Evolutionary conservation across 257 asterid species (phyloP), one percentile per base, ranked within the genome.

Genomic region (Anisodus tanguticus): DNA sequence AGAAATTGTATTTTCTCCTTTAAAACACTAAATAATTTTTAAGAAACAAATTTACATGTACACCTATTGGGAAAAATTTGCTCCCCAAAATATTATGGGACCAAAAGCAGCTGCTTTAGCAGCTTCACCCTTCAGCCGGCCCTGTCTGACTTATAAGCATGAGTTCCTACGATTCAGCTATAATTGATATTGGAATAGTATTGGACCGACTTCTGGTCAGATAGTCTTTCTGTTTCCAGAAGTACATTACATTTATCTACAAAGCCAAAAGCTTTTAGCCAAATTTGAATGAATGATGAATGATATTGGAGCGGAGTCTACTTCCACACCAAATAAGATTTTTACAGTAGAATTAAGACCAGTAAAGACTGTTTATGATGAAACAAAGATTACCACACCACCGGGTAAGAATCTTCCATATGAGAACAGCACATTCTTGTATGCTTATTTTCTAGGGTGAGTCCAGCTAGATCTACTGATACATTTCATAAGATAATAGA

Each of bases 391-490:
- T 13, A 53, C 64, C 15, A 2, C 26, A 53, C 64, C 81, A 51
- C 15, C 6, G 13, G 10, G 16, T 76, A 26, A 13, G 63, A 13
- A 53, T 22, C 64, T 12, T 26, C 26, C 26, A 76, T 31, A 8
- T 7, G 81, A 55, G 60, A 77, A 77, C 64, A 26, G 35, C 15
- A 13, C 31, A 26, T 77, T 51, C 26, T 74, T 77, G 64, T 31
- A 53, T 77, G 64, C 81, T 22, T 53, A 53, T 53, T 22, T 53
- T 77, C 22, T 26, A 53, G 64, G 81, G 64, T 31, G 81, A 51
- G 53, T 31, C 26, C 64, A 53, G 81, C 49, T 77, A 77, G 81
- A 54, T 53, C 15, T 77, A 77, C 81, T 53, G 64, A 77, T 51
- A 53, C 60, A 13, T 77, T 77, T 77, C 81, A 26, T 53, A 53